These are phyloP conservation scores for Blepharisma undulans DNA, from an alignment of 169 alveolate genomes.

Conservation along the genomic window DNA sequence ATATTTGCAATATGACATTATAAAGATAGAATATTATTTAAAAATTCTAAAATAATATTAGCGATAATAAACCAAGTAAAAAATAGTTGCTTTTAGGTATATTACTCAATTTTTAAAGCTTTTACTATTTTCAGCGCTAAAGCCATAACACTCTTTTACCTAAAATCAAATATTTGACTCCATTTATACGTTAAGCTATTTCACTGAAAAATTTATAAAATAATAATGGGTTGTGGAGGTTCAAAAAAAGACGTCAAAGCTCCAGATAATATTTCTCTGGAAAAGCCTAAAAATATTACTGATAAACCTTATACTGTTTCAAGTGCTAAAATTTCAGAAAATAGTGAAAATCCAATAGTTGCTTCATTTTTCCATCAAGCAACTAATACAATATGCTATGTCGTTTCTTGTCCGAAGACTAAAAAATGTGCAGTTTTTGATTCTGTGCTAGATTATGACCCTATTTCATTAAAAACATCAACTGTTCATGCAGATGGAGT, in stretches of 20 bases:
- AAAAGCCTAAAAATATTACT: neutral
- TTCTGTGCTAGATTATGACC: slow-evolving; percentile 3
- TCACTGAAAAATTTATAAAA: neutral
- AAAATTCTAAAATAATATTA: too few species aligned
- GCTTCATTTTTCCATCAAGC: slow-evolving; percentile 9
- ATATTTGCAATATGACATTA: too few species aligned
- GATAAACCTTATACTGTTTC: neutral
- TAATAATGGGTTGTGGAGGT: neutral
- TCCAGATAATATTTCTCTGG: neutral
- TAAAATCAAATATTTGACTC: neutral
- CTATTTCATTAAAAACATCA: neutral
- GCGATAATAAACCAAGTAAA: too few species aligned
- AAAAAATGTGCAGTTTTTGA: neutral
- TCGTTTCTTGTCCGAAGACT: neutral
- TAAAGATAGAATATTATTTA: too few species aligned
- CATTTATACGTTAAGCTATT: neutral
- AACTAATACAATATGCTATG: slow-evolving; percentile 7
- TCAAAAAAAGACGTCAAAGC: neutral
- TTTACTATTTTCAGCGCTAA: neutral
- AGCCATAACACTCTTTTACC: neutral
- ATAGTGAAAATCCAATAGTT: neutral
- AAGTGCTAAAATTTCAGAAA: neutral
- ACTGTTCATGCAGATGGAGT: slow-evolving; percentile 16
- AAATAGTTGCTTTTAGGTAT: too few species aligned
- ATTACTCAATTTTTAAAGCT: too few species aligned